Percentiles rank a stretch among this genome's conserved stretches.
phyloP scores from a whole-genome alignment of 352 stramenopile genomes.

The Blastocystis hominis region DNA sequence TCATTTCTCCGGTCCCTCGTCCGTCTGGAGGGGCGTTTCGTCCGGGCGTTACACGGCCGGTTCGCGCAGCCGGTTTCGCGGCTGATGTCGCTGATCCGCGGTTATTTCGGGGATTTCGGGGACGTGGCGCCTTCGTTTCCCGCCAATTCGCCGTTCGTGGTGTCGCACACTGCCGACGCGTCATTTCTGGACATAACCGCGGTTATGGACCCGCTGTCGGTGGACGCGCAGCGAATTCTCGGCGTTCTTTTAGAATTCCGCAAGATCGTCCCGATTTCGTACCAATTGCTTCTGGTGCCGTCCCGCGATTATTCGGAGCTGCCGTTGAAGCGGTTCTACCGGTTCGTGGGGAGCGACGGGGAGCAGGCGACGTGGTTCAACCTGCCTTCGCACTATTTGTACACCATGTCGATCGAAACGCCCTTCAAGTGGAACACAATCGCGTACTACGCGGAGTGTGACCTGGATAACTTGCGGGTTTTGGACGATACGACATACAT shows the following conservation, averaged over 20 bases:
- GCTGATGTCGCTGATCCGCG: not conserved
- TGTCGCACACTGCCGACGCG: conserved; percentile 61
- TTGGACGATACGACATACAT: conserved; percentile 25
- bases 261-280: conserved; percentile 59
- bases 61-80: not conserved
- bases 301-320: conserved; percentile 71
- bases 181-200: conserved; percentile 69
- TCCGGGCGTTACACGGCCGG: not conserved
- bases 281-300: conserved; percentile 64
- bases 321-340: conserved; percentile 81
- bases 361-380: conserved; percentile 60
- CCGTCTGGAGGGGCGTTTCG: not conserved
- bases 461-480: conserved; percentile 41
- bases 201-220: conserved; percentile 78
- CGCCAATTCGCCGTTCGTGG: conserved; percentile 62
- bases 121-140: conserved; percentile 59
- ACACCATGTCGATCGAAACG: conserved; percentile 64
- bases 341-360: conserved; percentile 71
- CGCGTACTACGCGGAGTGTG: conserved; percentile 37
- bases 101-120: conserved; percentile 46
- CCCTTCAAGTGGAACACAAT: conserved; percentile 47
- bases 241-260: conserved; percentile 68
- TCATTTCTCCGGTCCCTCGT: not conserved
- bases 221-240: conserved; percentile 75
- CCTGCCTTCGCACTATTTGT: conserved; percentile 64